Evolutionary conservation across 768 basidiomycete genomes (phyloP).

Genomic region (Suillus brevipes): DNA sequence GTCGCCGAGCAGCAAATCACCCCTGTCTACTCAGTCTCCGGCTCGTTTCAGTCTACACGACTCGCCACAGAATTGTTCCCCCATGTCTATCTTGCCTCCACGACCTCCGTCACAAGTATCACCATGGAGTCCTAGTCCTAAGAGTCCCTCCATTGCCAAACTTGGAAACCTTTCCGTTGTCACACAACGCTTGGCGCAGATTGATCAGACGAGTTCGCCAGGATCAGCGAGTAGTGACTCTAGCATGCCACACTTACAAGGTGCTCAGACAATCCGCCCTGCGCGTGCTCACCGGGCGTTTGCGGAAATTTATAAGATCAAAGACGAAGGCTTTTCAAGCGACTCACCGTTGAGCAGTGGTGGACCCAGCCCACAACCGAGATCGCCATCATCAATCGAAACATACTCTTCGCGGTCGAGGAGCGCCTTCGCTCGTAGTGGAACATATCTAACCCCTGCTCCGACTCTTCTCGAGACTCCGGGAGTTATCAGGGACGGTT

Average conservation of each 20-base stretch:
- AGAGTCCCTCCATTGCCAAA: slow-evolving; percentile 63
- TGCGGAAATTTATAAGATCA: slow-evolving; percentile 26
- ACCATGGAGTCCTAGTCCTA: slow-evolving; percentile 26
- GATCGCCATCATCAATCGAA: slow-evolving; percentile 8
- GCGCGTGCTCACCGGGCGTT: slow-evolving; percentile 19
- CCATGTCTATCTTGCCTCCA: slow-evolving; percentile 24
- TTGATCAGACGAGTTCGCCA: slow-evolving; percentile 38
- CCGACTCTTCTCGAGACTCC: neutral
- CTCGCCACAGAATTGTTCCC: neutral
- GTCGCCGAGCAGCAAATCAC: slow-evolving; percentile 30
- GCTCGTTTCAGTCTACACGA: slow-evolving; percentile 2
- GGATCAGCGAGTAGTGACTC: slow-evolving; percentile 16
- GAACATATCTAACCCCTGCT: neutral
- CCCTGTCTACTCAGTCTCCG: slow-evolving; percentile 16
- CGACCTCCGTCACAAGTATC: slow-evolving; percentile 27
- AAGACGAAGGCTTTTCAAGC: slow-evolving; percentile 11
- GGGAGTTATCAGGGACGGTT: slow-evolving; percentile 16
- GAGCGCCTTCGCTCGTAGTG: slow-evolving; percentile 22
- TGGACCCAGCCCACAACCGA: neutral
- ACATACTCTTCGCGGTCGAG: slow-evolving; percentile 15
- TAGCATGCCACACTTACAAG: slow-evolving; percentile 22
- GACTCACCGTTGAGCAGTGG: slow-evolving; percentile 1
- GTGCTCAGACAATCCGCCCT: slow-evolving; percentile 21
- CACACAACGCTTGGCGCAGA: slow-evolving; percentile 62
- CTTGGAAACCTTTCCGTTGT: slow-evolving; percentile 64